Evolutionary conservation across 768 basidiomycete genomes (phyloP), one percentile per base, ranked within the genome.

Genomic region (Pleurotus giganteus): DNA sequence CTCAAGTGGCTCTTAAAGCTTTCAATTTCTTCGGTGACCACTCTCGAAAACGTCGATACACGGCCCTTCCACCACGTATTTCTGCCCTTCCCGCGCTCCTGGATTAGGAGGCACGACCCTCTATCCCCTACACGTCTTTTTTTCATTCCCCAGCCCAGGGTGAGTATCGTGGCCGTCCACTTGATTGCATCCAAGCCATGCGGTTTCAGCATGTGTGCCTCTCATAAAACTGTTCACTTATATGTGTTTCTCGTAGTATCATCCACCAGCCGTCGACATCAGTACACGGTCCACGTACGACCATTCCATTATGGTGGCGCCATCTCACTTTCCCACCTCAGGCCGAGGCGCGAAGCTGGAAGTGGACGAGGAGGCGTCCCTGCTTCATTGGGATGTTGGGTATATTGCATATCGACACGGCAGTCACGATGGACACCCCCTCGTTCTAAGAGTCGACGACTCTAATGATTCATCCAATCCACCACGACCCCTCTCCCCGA

Each of bases 111-210:
- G n/a, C 19, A 41, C 39, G 17, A 12, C 23, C 8, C 49, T 2
- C 23, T 15, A 26, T n/a, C 49, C 34, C 34, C 49, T 31, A 34
- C 49, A 51, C 23, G 27, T 26, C 49, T 19, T 39, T 51, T 51
- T 26, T 32, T 28, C 34, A 15, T 51, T 24, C 26, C 32, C 49
- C 17, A 23, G 24, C 49, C 49, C 21, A 51, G 49, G 49, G 49
- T 51, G 34, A 51, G 49, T 51, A 37, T 34, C 31, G 49, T 51
- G 17, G 32, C 31, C 39, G 7, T 41, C 19, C 19, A 1, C 39
- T 41, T 39, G 13, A 23, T 19, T 24, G n/a, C 24, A 36, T 34
- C 31, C 24, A 32, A 12, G n/a, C 21, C 49, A 51, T 51, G 49
- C 34, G 49, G 21, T n/a, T 12, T 36, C 49, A 3, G 49, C 49